A percentile compares a stretch with the other conserved stretches of the same genome.
These are phyloP conservation scores for Trichomonas gallinae DNA, from an alignment of 208 protist species.

Conservation along the genomic window DNA sequence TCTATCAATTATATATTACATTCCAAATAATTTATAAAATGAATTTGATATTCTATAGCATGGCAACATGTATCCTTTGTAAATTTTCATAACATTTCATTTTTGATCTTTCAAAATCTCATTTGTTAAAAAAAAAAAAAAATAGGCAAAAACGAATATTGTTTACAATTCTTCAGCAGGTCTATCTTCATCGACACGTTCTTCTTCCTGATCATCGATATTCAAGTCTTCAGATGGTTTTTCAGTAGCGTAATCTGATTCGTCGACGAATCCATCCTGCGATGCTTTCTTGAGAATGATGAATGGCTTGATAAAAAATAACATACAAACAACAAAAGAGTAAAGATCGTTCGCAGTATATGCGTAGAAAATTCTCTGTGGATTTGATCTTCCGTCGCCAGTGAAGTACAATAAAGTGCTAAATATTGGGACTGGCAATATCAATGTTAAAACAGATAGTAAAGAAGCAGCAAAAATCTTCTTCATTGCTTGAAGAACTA, in stretches of 20 bases:
- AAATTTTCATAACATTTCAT: too few relatives aligned
- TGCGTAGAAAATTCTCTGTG: not conserved
- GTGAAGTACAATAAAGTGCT: not conserved
- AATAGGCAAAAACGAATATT: too few relatives aligned
- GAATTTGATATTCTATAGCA: too few relatives aligned
- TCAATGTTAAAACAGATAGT: not conserved
- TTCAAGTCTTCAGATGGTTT: not conserved
- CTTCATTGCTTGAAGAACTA: not conserved
- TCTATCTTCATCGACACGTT: not conserved
- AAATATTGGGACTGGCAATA: not conserved
- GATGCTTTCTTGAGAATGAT: not conserved
- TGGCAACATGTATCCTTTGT: too few relatives aligned
- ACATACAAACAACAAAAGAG: not conserved
- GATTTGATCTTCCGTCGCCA: not conserved
- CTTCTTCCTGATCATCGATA: not conserved
- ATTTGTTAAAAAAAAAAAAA: too few relatives aligned
- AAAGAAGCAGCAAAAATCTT: not conserved
- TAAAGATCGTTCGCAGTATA: not conserved
- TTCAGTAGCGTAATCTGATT: not conserved
- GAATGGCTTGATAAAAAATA: not conserved
- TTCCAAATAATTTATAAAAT: too few relatives aligned
- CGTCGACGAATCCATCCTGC: not conserved
- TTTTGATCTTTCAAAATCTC: too few relatives aligned
- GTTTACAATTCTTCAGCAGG: too few relatives aligned
- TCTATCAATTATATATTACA: too few relatives aligned